phyloP scores from a whole-genome alignment of 164 flowering plant genomes.

The Tetracentron sinense region DNA sequence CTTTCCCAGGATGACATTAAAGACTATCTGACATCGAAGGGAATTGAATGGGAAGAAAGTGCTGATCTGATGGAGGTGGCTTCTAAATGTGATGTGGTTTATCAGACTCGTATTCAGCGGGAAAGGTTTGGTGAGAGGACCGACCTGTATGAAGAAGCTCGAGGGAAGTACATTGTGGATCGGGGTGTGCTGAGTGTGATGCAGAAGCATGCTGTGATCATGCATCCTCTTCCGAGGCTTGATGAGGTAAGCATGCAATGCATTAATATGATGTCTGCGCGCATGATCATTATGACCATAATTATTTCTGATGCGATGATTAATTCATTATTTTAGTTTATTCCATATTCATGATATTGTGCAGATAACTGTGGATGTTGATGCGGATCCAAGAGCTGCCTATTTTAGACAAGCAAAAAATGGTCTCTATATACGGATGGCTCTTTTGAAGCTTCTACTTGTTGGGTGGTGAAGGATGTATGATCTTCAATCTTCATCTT shows the following conservation, averaged over 20 bases:
- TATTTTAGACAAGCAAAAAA: constrained; percentile 98
- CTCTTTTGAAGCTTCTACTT: constrained; percentile 88
- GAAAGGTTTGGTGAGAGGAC: constrained; percentile 85
- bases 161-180: constrained; percentile 92
- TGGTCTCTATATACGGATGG: constrained; percentile 94
- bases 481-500: neutral
- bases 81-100: constrained; percentile 90
- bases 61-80: constrained; percentile 83
- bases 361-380: constrained; percentile 91
- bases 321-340: neutral
- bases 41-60: constrained; percentile 93
- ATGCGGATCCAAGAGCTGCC: constrained; percentile 92
- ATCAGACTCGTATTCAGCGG: constrained; percentile 94
- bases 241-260: constrained; percentile 61
- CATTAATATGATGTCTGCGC: neutral
- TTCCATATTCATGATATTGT: constrained; percentile 9
- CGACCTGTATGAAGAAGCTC: constrained; percentile 85
- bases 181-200: constrained; percentile 47
- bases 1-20: constrained; percentile 83
- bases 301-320: neutral
- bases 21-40: constrained; percentile 64
- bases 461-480: constrained; percentile 70
- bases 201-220: constrained; percentile 89
- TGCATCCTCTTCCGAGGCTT: constrained; percentile 99
- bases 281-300: neutral